phyloP scores from a whole-genome alignment of 163 green algal genomes.

The Volvox carteri region DNA sequence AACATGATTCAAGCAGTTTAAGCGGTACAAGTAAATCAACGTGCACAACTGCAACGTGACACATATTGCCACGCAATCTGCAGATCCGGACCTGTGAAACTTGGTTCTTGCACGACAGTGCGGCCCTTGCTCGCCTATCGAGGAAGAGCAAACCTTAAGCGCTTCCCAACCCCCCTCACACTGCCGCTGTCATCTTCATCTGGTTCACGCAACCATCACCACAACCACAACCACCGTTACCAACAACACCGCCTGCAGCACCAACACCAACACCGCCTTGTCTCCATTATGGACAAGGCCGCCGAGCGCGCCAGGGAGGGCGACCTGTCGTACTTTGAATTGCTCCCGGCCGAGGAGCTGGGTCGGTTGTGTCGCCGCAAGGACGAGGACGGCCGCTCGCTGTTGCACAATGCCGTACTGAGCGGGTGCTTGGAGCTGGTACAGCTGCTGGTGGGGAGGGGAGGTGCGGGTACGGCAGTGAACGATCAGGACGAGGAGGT shows the following conservation, averaged over 20 bases:
- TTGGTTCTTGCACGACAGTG: too few species aligned
- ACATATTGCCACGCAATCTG: not conserved
- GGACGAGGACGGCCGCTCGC: slow-evolving; percentile 66
- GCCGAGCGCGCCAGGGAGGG: slow-evolving; percentile 29
- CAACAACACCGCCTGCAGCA: not conserved
- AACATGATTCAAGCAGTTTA: too few species aligned
- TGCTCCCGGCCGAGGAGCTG: slow-evolving; percentile 20
- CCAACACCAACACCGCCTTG: not conserved
- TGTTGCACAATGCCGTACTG: slow-evolving; percentile 65
- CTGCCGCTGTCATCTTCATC: too few species aligned
- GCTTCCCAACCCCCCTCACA: too few species aligned
- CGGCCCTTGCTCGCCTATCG: too few species aligned
- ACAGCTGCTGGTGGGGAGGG: slow-evolving; percentile 52
- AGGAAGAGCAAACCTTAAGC: too few species aligned
- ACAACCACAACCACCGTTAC: not conserved
- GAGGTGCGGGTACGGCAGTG: slow-evolving; percentile 8
- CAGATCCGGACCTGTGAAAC: too few species aligned
- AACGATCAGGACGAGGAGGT: slow-evolving; percentile 71
- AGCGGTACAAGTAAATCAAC: not conserved
- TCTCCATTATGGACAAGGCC: slow-evolving; percentile 27
- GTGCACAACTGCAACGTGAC: slow-evolving; percentile 20
- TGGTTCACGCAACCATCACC: not conserved
- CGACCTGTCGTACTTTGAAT: slow-evolving; percentile 45
- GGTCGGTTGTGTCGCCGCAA: slow-evolving; percentile 11
- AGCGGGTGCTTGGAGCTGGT: slow-evolving; percentile 62